Evolutionary conservation across 495 filamentous ascomycete genomes (phyloP).

Genomic region (Glutinoglossum americanum): DNA sequence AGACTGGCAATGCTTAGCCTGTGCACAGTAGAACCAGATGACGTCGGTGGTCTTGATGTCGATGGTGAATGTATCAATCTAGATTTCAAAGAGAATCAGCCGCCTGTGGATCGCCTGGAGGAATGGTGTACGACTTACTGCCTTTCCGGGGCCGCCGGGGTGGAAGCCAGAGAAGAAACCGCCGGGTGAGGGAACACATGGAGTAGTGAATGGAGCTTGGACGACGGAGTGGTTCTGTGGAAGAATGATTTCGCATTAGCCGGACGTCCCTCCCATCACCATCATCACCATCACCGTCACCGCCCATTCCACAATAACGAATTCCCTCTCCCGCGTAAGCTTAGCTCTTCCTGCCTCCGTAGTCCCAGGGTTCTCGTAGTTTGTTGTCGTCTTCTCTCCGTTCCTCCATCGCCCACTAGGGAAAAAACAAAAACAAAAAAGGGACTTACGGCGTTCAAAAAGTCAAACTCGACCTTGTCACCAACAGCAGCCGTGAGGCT

Average conservation of each 20-base stretch:
- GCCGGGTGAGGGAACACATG: background rate
- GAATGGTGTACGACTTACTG: background rate
- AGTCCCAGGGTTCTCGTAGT: background rate
- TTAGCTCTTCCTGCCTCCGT: background rate
- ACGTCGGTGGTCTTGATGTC: constrained; percentile 18
- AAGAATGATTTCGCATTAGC: background rate
- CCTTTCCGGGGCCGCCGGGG: background rate
- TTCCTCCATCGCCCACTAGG: background rate
- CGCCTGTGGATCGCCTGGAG: background rate
- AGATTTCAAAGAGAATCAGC: constrained; percentile 13
- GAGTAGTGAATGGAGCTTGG: background rate
- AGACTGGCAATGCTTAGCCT: constrained; percentile 18
- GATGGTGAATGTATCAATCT: constrained; percentile 7
- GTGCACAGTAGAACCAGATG: constrained; percentile 22
- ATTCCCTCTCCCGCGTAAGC: background rate
- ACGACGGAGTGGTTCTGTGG: background rate
- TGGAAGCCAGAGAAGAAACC: background rate
- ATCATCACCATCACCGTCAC: no score
- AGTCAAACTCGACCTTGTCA: background rate
- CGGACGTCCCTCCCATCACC: background rate
- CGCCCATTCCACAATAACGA: no score
- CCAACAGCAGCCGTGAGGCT: background rate
- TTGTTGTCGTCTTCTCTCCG: background rate
- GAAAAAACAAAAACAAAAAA: background rate
- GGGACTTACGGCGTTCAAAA: background rate